A percentile compares a stretch with the other conserved stretches of the same genome.
phyloP scores from a whole-genome alignment of 1,139 yeast genomes.

The Candida pseudoviswanathii region DNA sequence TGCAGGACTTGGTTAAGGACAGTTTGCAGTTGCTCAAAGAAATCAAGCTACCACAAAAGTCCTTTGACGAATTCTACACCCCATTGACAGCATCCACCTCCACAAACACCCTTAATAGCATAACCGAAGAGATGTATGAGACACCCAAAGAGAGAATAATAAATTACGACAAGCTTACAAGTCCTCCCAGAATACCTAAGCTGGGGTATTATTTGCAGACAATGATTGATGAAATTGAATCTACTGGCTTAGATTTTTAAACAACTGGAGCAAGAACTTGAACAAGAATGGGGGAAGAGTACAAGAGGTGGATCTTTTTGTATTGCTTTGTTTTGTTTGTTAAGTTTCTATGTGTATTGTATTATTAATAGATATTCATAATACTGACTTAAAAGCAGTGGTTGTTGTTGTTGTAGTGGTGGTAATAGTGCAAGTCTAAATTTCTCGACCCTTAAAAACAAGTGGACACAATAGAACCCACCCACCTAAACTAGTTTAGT shows the following conservation, averaged over 20 bases:
- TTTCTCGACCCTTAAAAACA: not conserved
- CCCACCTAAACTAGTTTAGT: too few species aligned
- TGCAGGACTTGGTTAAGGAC: slow-evolving; percentile 11
- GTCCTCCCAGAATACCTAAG: slow-evolving; percentile 3
- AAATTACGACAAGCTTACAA: slow-evolving; percentile 6
- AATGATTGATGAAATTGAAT: slow-evolving; percentile 2
- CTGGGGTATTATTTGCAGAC: not conserved
- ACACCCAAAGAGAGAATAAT: slow-evolving; percentile 13
- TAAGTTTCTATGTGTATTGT: not conserved
- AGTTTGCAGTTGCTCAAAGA: slow-evolving; percentile 6
- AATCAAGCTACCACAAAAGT: slow-evolving; percentile 7
- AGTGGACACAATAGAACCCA: not conserved
- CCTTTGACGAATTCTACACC: slow-evolving; percentile 13
- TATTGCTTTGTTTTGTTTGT: not conserved
- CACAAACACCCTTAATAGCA: not conserved
- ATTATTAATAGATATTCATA: not conserved
- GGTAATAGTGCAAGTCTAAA: not conserved
- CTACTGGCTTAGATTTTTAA: slow-evolving; percentile 3
- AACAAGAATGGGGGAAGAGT: not conserved
- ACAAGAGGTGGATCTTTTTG: not conserved
- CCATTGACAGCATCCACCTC: slow-evolving; percentile 7
- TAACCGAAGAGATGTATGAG: slow-evolving; percentile 5
- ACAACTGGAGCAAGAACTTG: not conserved
- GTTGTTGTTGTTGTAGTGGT: not conserved
- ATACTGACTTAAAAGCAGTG: not conserved